A percentile compares a stretch with the other conserved stretches of the same genome.
These are phyloP conservation scores for Epichloe hybrida DNA, from an alignment of 2,329 filamentous ascomycete species.

Conservation along the genomic window DNA sequence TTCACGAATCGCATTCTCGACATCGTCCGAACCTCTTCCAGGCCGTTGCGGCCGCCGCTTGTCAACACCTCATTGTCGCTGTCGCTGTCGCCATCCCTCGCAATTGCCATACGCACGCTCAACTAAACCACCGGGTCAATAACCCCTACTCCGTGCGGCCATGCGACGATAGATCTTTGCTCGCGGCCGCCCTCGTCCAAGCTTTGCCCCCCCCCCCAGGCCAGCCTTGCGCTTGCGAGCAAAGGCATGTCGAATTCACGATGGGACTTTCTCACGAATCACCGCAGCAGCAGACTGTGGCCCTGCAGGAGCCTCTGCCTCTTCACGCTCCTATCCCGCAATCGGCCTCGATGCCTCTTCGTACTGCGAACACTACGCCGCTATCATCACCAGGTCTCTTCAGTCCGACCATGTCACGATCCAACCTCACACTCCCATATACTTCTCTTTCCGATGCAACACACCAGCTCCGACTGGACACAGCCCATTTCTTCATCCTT, in stretches of 20 bases:
- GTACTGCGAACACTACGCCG: constrained; percentile 42
- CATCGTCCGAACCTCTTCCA: background rate
- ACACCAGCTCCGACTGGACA: constrained; percentile 34
- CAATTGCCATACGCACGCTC: background rate
- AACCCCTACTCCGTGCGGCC: background rate
- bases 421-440: constrained; percentile 22
- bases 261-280: constrained; percentile 8
- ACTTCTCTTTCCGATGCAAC: constrained; percentile 36
- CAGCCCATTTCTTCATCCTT: constrained; percentile 54
- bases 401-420: constrained; percentile 34
- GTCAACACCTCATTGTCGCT: background rate
- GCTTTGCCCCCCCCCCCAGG: background rate
- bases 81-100: background rate
- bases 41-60: background rate
- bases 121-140: background rate
- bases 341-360: constrained; percentile 27
- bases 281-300: constrained; percentile 1
- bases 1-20: background rate
- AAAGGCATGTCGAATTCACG: constrained; percentile 9
- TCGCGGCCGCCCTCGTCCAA: constrained; percentile 3
- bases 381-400: constrained; percentile 49
- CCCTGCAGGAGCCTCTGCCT: constrained; percentile 9
- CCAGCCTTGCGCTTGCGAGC: constrained; percentile 4
- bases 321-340: constrained; percentile 20
- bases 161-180: constrained; percentile 8